Evolutionary conservation across 176 grass and related monocot genomes (phyloP), one percentile per base, ranked within the genome.

Genomic region (Avena sativa): DNA sequence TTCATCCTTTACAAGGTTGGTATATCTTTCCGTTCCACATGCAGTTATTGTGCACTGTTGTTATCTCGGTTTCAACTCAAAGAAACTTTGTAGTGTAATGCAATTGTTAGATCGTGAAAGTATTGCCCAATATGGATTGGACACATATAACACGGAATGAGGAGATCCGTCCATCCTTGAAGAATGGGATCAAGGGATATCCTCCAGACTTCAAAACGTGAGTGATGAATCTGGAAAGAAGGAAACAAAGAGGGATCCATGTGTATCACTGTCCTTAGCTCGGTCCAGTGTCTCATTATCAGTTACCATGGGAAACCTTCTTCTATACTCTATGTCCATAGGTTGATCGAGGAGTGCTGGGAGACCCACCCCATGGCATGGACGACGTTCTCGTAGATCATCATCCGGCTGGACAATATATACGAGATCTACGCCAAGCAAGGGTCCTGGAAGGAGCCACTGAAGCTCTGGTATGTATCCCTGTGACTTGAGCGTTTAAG

Each of bases 331-430:
- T 6, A 9, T 23, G 12, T 87, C 26, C 90, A 63, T 49, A 99
- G 97, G 68, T 87, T 99, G 81, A 89, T 96, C 51, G 97, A 99
- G 88, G 94, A 99, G 83, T 99, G 97, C 74, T 99, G 94, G 97
- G 66, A 91, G 6, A 60, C 87, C 23, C 87, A 90, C 26, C 26
- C 92, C 30, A 76, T 87, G 17, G 73, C 81, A 44, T 80, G 97
- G 30, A 94, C 97, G 28, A 93, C 88, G 11, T 99, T 96, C 85
- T 96, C 92, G 16, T 94, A 99, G 79, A 90, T 99, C 51, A 96
- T 99, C 88, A 56, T 93, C 79, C 89, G 97, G 86, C 85, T 99
- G 17, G 97, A 96, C 30, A 99, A 90, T 85, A 90, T 93, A 74
- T 94, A 93, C 64, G 89, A 69, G 8, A 73, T 65, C 30, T 96